phyloP scores from a whole-genome alignment of 2,329 filamentous ascomycete genomes.

The Curvularia eragrostidis region DNA sequence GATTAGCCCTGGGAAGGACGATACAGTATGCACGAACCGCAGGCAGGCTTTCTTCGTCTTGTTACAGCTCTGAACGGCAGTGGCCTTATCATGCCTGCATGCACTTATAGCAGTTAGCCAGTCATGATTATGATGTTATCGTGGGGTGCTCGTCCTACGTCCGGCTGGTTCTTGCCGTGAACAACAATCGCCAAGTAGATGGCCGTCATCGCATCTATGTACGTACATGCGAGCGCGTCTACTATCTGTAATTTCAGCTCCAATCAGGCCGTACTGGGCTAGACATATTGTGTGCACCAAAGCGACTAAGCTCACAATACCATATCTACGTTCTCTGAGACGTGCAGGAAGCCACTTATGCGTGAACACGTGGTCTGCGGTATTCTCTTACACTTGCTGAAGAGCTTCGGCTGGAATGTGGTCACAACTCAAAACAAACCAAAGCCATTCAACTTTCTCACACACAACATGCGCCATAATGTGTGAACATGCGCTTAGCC shows the following conservation, averaged over 20 bases:
- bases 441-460: constrained; percentile 4
- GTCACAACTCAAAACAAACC: neutral
- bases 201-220: neutral
- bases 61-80: neutral
- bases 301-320: constrained; percentile 1
- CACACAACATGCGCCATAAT: constrained; percentile 3
- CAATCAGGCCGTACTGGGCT: constrained; percentile 1
- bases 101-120: neutral
- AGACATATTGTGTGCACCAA: constrained; percentile 1
- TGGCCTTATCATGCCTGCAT: neutral
- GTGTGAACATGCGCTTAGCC: neutral
- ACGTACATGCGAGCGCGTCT: neutral
- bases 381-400: neutral
- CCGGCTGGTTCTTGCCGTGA: neutral
- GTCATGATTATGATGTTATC: neutral
- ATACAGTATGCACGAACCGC: neutral
- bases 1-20: constrained; percentile 2
- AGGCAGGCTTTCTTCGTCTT: constrained; percentile 1
- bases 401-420: constrained; percentile 1
- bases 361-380: neutral
- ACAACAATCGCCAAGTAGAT: neutral
- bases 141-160: neutral
- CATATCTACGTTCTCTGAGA: constrained; percentile 2
- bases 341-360: neutral
- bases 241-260: neutral